phyloP scores from a whole-genome alignment of 208 protist genomes.

The Leishmania amazonensis region DNA sequence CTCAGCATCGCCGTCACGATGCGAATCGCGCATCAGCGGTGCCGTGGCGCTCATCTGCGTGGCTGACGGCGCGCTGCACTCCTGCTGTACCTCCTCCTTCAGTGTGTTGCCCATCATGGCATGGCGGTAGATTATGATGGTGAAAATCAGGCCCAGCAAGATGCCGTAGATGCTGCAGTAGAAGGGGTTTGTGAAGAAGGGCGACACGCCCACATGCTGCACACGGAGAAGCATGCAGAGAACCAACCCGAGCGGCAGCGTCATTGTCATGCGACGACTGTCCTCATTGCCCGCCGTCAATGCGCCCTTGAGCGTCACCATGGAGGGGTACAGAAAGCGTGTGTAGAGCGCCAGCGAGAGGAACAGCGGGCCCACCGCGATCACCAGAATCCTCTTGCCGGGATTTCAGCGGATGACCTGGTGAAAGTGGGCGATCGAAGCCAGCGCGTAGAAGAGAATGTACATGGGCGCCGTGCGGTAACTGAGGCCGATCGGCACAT shows the following conservation, averaged over 20 bases:
- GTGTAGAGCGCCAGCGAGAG: slow-evolving; percentile 54
- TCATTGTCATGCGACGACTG: slow-evolving; percentile 57
- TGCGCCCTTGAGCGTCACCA: slow-evolving; percentile 17
- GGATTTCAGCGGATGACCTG: slow-evolving; percentile 42
- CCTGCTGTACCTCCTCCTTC: slow-evolving; percentile 21
- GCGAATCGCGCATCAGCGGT: background rate
- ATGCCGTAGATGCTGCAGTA: slow-evolving; percentile 68
- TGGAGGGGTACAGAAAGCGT: slow-evolving; percentile 60
- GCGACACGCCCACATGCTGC: slow-evolving; percentile 50
- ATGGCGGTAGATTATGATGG: slow-evolving; percentile 63
- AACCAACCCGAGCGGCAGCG: slow-evolving; percentile 60
- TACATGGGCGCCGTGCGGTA: slow-evolving; percentile 68
- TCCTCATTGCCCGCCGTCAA: slow-evolving; percentile 48
- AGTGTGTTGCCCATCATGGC: slow-evolving; percentile 60
- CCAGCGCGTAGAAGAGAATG: slow-evolving; percentile 63
- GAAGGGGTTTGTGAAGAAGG: slow-evolving; percentile 60
- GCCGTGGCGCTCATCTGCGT: background rate
- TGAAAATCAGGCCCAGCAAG: slow-evolving; percentile 57
- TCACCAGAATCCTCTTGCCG: slow-evolving; percentile 46
- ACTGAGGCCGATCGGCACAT: slow-evolving; percentile 32
- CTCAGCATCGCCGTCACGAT: background rate
- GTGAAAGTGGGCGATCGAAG: slow-evolving; percentile 64
- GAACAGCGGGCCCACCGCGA: slow-evolving; percentile 52
- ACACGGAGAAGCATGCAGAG: slow-evolving; percentile 80
- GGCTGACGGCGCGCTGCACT: background rate